Evolutionary conservation across 108 stramenopile species (phyloP).

Genomic region (Discostella stelligeroides): DNA sequence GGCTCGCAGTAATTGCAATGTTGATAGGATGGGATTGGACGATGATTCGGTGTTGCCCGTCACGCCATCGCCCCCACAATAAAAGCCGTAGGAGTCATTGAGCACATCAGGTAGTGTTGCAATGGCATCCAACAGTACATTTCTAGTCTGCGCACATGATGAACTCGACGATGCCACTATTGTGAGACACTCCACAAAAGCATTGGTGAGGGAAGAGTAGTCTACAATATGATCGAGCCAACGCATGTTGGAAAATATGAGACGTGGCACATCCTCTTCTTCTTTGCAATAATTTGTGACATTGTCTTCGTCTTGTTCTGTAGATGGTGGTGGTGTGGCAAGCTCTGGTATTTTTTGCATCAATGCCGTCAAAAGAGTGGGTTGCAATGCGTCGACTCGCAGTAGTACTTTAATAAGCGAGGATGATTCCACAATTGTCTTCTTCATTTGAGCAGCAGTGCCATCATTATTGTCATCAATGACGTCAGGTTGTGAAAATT

Average conservation of each 20-base stretch:
- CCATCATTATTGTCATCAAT: neutral
- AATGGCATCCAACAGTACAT: slow-evolving; percentile 46
- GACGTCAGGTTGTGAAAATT: slow-evolving; percentile 31
- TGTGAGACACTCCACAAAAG: slow-evolving; percentile 41
- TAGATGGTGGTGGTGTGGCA: slow-evolving; percentile 15
- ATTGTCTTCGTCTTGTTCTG: neutral
- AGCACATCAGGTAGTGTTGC: slow-evolving; percentile 48
- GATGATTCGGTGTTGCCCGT: neutral
- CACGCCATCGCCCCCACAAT: slow-evolving; percentile 5
- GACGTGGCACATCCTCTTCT: slow-evolving; percentile 38
- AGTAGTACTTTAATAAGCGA: slow-evolving; percentile 51
- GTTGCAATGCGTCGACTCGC: slow-evolving; percentile 49
- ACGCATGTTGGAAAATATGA: slow-evolving; percentile 49
- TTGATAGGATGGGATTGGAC: slow-evolving; percentile 23
- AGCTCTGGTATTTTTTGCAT: slow-evolving; percentile 41
- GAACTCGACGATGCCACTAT: slow-evolving; percentile 27
- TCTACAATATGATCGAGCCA: slow-evolving; percentile 59
- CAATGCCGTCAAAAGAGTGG: slow-evolving; percentile 39
- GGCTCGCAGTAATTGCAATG: slow-evolving; percentile 29
- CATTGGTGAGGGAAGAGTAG: slow-evolving; percentile 22
- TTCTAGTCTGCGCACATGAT: slow-evolving; percentile 14
- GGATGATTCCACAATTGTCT: slow-evolving; percentile 22
- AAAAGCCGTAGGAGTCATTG: slow-evolving; percentile 13
- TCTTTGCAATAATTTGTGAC: neutral
- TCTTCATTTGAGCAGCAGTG: too few species aligned